Base-by-base conservation (phyloP, 2,329 filamentous ascomycete genomes). In the Raffaelea deltoideospora region DNA sequence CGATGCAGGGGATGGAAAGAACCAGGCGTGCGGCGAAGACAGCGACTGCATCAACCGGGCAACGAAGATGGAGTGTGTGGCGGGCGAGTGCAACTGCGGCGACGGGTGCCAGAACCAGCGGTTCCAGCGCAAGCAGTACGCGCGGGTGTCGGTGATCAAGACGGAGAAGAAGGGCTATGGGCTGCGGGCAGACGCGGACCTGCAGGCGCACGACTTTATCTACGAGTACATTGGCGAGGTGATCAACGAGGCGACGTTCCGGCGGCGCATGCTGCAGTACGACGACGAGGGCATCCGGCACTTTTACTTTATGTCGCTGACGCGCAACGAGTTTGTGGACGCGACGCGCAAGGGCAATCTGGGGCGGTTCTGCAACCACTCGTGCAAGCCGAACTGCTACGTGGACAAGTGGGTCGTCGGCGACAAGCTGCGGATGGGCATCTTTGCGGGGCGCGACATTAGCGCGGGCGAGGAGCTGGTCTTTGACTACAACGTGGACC, bases 271-370 rank as follows among this genome's bases (percentile, higher is more conserved):
- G 77, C 64, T 85, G 28, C 81, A 92, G 51, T 98, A 98, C 58
- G 86, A 95, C 53, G 72, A 90, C 33, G 85, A 96, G 56, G 87
- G 87, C 42, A 95, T 98, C 67, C 94, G 92, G 57, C 90, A 98
- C 59, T 98, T 98, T 57, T 98, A 98, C 60, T 98, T 98, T 64
- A 98, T 98, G 90, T 96, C 90, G 21, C 76, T 98, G 43, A 93
- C 76, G 53, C 93, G 93, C 56, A 83, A 78, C 50, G 90, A 96
- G 56, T 98, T 96, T 53, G 86, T 98, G 41, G 90, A 98, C 59
- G 90, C 90, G 18, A 98, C 90, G 10, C 93, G 90, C 54, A 93
- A 85, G 55, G 90, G 90, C 35, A 96, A 96, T 48, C 71, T 98
- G 6, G 90, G 87, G 35, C 79, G 90, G 22, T 98, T 98, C 53